Percentiles rank a stretch among this genome's conserved stretches.
phyloP scores from a whole-genome alignment of 148 eudicot genomes.

The Oxyria digyna region DNA sequence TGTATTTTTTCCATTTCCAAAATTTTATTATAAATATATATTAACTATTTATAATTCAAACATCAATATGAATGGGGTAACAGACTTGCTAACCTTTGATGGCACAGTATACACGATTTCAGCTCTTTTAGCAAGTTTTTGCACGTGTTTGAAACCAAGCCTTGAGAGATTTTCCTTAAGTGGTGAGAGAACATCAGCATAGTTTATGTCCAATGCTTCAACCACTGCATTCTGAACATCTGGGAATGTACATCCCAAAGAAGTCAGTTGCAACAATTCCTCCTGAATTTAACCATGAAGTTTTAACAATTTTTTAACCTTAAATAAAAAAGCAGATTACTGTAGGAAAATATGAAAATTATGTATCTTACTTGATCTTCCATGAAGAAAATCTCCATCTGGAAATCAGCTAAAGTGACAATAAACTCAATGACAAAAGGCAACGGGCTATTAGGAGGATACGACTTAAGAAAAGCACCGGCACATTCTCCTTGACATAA shows the following conservation, averaged over 20 bases:
- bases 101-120: conserved; percentile 31
- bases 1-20: conserved; percentile 14
- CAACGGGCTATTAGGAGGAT: conserved; percentile 21
- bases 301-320: neutral
- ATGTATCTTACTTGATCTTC: conserved; percentile 24
- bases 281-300: conserved; percentile 6
- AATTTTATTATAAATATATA: neutral
- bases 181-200: conserved; percentile 58
- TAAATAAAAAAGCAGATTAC: neutral
- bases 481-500: conserved; percentile 70
- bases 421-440: conserved; percentile 23
- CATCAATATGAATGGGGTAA: too few species aligned
- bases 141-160: conserved; percentile 67
- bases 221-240: conserved; percentile 59
- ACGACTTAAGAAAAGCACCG: conserved; percentile 27
- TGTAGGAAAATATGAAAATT: neutral
- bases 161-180: conserved; percentile 51
- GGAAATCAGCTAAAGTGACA: conserved; percentile 25
- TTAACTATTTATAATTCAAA: neutral
- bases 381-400: conserved; percentile 27
- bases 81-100: conserved; percentile 28
- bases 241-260: conserved; percentile 23
- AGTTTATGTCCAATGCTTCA: conserved; percentile 56
- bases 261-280: conserved; percentile 25
- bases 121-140: conserved; percentile 54